phyloP scores from a whole-genome alignment of 177 flowering plant genomes.

The Vitis hybrid region DNA sequence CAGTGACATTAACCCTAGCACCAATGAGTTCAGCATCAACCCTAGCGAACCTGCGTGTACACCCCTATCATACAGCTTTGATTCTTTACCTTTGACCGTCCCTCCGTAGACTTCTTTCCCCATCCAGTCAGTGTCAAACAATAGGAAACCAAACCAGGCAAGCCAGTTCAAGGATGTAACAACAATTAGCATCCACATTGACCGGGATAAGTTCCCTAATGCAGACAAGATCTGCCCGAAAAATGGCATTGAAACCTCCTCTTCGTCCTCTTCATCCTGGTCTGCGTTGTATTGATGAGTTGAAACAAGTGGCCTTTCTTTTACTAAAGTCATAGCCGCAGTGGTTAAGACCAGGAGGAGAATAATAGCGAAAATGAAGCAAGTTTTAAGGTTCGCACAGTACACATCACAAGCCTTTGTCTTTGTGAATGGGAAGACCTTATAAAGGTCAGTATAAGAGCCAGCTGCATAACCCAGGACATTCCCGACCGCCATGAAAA shows the following conservation, averaged over 20 bases:
- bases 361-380: constrained; percentile 56
- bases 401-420: constrained; percentile 65
- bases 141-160: constrained; percentile 77
- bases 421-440: constrained; percentile 53
- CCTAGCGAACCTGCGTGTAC: constrained; percentile 67
- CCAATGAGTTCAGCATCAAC: constrained; percentile 59
- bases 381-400: constrained; percentile 76
- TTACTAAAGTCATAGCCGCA: constrained; percentile 34
- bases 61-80: constrained; percentile 39
- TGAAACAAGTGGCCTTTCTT: too few species aligned
- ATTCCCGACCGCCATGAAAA: constrained; percentile 91
- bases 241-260: constrained; percentile 20
- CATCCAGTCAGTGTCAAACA: constrained; percentile 87
- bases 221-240: constrained; percentile 44
- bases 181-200: constrained; percentile 60
- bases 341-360: constrained; percentile 41
- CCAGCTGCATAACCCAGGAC: constrained; percentile 78
- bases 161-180: constrained; percentile 78
- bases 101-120: constrained; percentile 84
- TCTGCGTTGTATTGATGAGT: too few species aligned
- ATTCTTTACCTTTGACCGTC: constrained; percentile 12
- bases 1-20: constrained; percentile 47
- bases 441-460: constrained; percentile 41
- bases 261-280: too few species aligned
- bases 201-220: constrained; percentile 34